Evolutionary conservation across 495 filamentous ascomycete genomes (phyloP).

Genomic region (Neurospora tetrasperma): DNA sequence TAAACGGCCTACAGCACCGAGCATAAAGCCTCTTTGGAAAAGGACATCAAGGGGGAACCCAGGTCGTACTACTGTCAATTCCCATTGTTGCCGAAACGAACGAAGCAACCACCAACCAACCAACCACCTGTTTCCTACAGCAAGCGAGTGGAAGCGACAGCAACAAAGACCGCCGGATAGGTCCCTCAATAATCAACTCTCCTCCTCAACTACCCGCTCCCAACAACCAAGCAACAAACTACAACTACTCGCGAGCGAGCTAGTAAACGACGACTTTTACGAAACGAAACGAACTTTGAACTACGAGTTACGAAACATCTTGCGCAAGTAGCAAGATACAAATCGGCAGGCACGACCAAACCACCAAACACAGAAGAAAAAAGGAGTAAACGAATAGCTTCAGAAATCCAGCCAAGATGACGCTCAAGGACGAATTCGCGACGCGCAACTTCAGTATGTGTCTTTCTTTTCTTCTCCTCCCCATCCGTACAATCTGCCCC

Average conservation of each 20-base stretch:
- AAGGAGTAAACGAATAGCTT: constrained; percentile 1
- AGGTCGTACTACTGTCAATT: not conserved
- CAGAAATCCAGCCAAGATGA: constrained; percentile 29
- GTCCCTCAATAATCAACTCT: not conserved
- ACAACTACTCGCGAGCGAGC: not conserved
- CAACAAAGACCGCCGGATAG: not conserved
- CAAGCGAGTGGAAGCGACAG: not conserved
- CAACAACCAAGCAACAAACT: not conserved
- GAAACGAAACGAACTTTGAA: not conserved
- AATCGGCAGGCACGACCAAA: not conserved
- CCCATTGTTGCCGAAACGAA: not conserved
- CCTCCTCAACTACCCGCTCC: not conserved
- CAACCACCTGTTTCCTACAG: not conserved
- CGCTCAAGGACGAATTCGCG: constrained; percentile 66
- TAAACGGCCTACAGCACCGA: not conserved
- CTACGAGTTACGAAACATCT: not conserved
- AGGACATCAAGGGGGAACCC: not conserved
- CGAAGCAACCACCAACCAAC: not conserved
- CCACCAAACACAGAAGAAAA: not conserved
- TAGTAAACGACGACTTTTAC: not conserved
- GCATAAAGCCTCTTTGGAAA: not conserved
- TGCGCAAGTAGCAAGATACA: not conserved
- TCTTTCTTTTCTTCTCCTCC: constrained; percentile 5
- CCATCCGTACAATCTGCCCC: not conserved
- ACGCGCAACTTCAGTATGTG: constrained; percentile 98